Base-by-base conservation (phyloP, 202 grass and related monocot species). In the Setaria italica region DNA sequence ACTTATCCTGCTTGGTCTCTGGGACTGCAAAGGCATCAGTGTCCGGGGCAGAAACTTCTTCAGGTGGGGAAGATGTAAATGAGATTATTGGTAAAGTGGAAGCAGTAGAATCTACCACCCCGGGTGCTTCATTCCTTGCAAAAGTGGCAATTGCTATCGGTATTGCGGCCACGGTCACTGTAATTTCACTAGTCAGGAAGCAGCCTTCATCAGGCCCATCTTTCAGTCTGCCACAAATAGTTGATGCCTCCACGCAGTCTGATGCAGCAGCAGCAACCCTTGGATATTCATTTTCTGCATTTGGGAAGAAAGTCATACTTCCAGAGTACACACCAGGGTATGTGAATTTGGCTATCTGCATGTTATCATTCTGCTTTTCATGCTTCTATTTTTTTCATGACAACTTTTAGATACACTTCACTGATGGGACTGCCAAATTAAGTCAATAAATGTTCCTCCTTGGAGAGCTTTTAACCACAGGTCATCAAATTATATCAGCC, bases 301-400 rank as follows among this genome's bases (percentile, higher is more conserved):
- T 95, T 66, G 95, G 95, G 56, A 92, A 92, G 84, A 91, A 74
- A 73, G 72, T 95, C 39, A 78, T 97, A 76, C 79, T 97, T 75
- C 95, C 90, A 10, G 90, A 94, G 85, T 85, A 65, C 79, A 93
- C 95, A 20, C 95, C 90, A 72, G 92, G 95, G 95, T 97, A 90
- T 85, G 79, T 48, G 39, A 67, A 75, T 67, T 73, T 82, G 54
- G 3, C 71, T 59, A 85, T 68, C 65, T 86, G 7, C 42, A 4
- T 47, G 62, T 59, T 25, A 20, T 69, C 4, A 43, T 43, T 67
- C 15, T 67, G 0, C 16, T 41, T 41, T 41, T 42, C 34, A 37
- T 42, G 62, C 34, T 3, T 67, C 6, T 39, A 19, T 37, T 68
- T 68, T 67, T 67, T 41, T 7, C 35, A 25, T 67, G 15, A 20